A percentile compares a stretch with the other conserved stretches of the same genome.
These are phyloP conservation scores for Apiotrichum sp. DNA, from an alignment of 1,284 basidiomycete species.

Conservation along the genomic window DNA sequence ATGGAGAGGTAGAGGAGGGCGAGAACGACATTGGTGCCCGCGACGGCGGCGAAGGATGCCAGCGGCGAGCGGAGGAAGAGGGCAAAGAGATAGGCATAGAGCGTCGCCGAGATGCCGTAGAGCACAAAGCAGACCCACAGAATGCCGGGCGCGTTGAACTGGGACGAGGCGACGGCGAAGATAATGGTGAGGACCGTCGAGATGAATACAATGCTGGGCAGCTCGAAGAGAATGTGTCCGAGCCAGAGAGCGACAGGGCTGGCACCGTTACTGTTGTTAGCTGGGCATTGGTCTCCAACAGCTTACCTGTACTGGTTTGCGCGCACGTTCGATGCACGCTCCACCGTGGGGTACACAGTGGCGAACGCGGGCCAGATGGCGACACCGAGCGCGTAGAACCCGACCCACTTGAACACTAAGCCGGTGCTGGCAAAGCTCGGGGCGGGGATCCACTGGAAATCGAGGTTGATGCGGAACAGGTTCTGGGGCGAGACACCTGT, in stretches of 20 bases:
- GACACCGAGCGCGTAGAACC: constrained; percentile 34
- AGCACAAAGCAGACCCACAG: constrained; percentile 61
- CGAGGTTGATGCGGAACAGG: constrained; percentile 16
- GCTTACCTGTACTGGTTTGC: constrained; percentile 52
- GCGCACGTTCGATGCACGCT: constrained; percentile 61
- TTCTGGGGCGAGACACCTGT: constrained; percentile 53
- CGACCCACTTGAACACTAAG: constrained; percentile 28
- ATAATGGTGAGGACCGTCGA: constrained; percentile 61
- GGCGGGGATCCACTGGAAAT: constrained; percentile 24
- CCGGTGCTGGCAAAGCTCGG: no score
- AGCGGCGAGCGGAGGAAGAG: constrained; percentile 61
- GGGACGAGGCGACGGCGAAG: constrained; percentile 54
- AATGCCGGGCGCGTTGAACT: constrained; percentile 62
- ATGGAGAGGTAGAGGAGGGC: constrained; percentile 53
- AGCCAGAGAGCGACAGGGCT: constrained; percentile 69
- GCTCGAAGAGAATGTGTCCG: constrained; percentile 69
- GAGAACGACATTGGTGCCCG: constrained; percentile 66
- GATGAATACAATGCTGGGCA: constrained; percentile 56
- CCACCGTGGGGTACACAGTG: constrained; percentile 60
- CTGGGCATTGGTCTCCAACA: no score
- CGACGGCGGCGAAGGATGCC: constrained; percentile 65
- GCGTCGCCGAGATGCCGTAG: constrained; percentile 61
- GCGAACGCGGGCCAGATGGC: constrained; percentile 73
- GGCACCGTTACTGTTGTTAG: constrained; percentile 57
- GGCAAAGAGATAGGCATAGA: constrained; percentile 58